Evolutionary conservation across 208 protist genomes (phyloP).

Genomic region (Leishmania braziliensis): DNA sequence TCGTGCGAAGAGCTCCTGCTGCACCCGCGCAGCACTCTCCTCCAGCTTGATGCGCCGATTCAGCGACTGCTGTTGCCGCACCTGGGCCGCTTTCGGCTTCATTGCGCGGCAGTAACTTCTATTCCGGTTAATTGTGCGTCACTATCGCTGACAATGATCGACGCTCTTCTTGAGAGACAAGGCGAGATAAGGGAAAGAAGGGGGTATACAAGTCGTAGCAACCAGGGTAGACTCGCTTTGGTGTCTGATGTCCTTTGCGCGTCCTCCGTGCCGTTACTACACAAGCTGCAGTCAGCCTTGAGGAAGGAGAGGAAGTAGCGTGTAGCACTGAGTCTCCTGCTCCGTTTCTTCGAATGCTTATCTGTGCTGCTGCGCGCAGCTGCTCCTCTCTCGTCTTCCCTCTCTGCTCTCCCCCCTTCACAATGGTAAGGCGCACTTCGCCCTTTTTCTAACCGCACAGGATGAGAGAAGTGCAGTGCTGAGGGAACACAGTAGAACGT

Average conservation of each 20-base stretch:
- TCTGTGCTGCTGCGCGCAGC: neutral
- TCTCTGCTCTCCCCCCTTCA: neutral
- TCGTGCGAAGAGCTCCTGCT: conserved; percentile 29
- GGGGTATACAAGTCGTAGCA: neutral
- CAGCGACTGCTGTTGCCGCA: conserved; percentile 79
- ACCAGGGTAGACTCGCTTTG: neutral
- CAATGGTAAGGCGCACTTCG: too few species aligned
- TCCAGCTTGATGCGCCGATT: conserved; percentile 53
- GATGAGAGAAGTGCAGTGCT: neutral
- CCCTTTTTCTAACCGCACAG: too few species aligned
- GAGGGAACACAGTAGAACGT: neutral
- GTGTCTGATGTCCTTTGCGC: neutral
- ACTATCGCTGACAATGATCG: neutral
- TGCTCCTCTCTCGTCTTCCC: neutral
- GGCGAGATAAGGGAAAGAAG: neutral
- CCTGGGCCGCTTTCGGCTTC: conserved; percentile 72
- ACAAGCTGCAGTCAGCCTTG: neutral
- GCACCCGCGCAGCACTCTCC: conserved; percentile 49
- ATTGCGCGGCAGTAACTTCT: conserved; percentile 27
- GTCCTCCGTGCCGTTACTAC: neutral
- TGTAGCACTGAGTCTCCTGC: too few species aligned
- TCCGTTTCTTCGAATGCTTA: neutral
- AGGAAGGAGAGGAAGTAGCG: neutral
- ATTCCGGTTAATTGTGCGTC: neutral
- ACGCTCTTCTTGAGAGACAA: neutral